Evolutionary conservation across 2,329 filamentous ascomycete species (phyloP), one percentile per base, ranked within the genome.

Genomic region (Diaporthe amygdali): DNA sequence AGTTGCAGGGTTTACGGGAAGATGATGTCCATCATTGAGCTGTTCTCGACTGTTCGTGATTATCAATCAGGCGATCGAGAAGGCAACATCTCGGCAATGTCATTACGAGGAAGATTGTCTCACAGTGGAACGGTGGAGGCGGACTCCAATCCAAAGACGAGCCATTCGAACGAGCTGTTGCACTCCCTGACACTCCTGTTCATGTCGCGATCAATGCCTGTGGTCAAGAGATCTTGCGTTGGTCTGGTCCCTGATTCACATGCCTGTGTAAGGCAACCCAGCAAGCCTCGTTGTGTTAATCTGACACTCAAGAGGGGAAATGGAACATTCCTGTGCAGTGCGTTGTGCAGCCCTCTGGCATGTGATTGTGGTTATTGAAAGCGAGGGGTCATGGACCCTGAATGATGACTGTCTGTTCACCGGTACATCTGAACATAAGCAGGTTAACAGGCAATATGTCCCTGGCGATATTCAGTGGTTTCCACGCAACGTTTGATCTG

Each of bases 221-320:
- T 25, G n/a, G 27, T 4, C 10, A 4, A 22, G 25, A 25, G 14
- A 30, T 34, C 27, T 22, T 49, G 59, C 41, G 44, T 49, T 20
- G 59, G n/a, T 20, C 44, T 47, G 27, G 59, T 64, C 41, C 39
- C 41, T 64, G 41, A 64, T 64, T n/a, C 59, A 49, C 59, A 63
- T 49, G 41, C 20, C 30, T 34, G 56, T 66, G 22, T 44, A 7
- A 54, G 37, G 39, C 49, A 54, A 12, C 37, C n/a, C 17, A 20
- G 27, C 51, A 52, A 30, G 49, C 49, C n/a, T 27, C 20, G 15
- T 10, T 66, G 37, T 41, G 39, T 39, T 25, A 46, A 10, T 9
- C 39, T 54, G 41, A 46, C 27, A 54, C 37, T 46, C 56, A 70
- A n/a, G n/a, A n/a, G 39, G 37, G 59, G 59, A 34, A 41, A 44